Conservation (phyloP, 2,329 filamentous ascomycete species). For the Aspergillus sergii region DNA sequence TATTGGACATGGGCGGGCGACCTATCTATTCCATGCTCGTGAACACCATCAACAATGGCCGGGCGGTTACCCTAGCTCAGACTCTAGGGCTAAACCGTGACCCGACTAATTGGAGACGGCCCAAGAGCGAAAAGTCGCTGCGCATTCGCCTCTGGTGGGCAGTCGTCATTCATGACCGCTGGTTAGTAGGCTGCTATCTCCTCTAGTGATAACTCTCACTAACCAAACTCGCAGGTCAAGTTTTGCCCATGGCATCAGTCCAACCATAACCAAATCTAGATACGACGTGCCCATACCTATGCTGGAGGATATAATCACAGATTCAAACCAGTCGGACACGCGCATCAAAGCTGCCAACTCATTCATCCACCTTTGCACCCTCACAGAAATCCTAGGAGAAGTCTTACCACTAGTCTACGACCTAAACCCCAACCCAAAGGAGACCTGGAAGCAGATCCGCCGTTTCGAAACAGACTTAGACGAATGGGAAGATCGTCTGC, state of each 20-base stretch:
- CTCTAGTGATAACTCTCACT: background rate
- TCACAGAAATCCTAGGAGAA: slow-evolving; percentile 45
- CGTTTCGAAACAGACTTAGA: slow-evolving; percentile 43
- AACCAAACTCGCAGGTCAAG: slow-evolving; percentile 44
- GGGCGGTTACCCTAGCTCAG: slow-evolving; percentile 54
- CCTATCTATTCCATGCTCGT: slow-evolving; percentile 56
- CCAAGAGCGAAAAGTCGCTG: slow-evolving; percentile 51
- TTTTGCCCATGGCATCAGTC: slow-evolving; percentile 55
- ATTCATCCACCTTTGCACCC: slow-evolving; percentile 34
- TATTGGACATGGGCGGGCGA: slow-evolving; percentile 57
- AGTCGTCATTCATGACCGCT: slow-evolving; percentile 56
- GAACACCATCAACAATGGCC: slow-evolving; percentile 54
- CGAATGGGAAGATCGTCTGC: slow-evolving; percentile 46
- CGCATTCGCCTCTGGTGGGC: slow-evolving; percentile 60
- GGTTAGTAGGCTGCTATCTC: slow-evolving; percentile 30
- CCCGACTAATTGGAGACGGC: slow-evolving; percentile 54
- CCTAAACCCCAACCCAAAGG: slow-evolving; percentile 31
- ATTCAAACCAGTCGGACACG: slow-evolving; percentile 19
- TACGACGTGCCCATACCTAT: slow-evolving; percentile 51
- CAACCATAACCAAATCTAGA: slow-evolving; percentile 46
- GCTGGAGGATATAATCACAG: slow-evolving; percentile 4
- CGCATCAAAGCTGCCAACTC: slow-evolving; percentile 4
- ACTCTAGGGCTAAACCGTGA: slow-evolving; percentile 58
- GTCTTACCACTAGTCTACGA: slow-evolving; percentile 31
- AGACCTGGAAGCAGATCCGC: slow-evolving; percentile 21